Base-by-base conservation (phyloP, 768 basidiomycete genomes). In the Clavaria fumosa region DNA sequence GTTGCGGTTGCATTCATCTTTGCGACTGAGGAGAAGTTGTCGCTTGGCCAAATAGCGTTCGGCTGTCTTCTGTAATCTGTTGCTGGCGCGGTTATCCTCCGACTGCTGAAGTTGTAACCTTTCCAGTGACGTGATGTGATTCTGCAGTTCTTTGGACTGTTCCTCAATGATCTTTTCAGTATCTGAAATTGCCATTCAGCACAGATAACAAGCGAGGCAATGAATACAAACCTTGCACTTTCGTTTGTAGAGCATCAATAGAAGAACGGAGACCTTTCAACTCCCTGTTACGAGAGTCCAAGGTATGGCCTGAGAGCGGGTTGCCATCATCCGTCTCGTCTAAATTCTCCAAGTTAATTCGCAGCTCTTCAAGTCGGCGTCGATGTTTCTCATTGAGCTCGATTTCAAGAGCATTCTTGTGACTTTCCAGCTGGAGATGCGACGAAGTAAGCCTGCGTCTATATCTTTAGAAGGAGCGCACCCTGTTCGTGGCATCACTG, bases 21-120 rank as follows among this genome's bases (percentile, higher is more conserved):
- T 88, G 32, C 90, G 74, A 26, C 69, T 68, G 15, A 70, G 47
- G 10, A 97, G 64, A 64, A 95, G 82, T 53, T 89, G 83, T 27
- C 80, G 71, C 57, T 97, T 97, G 18, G 89, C 78, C 5, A 93
- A 69, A 55, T 91, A 95, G 14, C 93, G 74, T 52, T 99, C 95
- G 0, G 89, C 86, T 43, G 77, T 85, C 67, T 97, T 97, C 54
- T 96, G 90, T 45, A 91, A 78, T 41, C 77, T 74, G n/a, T 82
- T 75, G 42, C 96, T 84, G 26, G 70, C 76, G 6, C 88, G 78
- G 34, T 71, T 75, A 47, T 95, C 89, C 50, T 97, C 91, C 0
- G 70, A 54, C 51, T 96, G 93, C 45, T 88, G 77, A 5, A 68
- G 69, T 47, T 93, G 84, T 2, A 78, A 58, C 42, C 69, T 68